Evolutionary conservation across 2,329 filamentous ascomycete genomes (phyloP).

Genomic region (Arachnomyces sp.): DNA sequence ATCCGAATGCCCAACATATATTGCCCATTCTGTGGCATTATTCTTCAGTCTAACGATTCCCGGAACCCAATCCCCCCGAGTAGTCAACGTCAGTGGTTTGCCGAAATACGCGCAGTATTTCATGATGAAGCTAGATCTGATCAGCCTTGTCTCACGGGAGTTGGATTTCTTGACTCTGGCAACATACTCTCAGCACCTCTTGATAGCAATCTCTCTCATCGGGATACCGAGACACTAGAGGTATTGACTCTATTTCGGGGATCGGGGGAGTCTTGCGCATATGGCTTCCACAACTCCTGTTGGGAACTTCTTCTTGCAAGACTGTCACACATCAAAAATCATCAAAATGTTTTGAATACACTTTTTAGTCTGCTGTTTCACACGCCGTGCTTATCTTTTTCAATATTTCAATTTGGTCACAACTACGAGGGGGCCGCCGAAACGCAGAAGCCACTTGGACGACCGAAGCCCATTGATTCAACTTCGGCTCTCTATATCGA

Average conservation of each 20-base stretch:
- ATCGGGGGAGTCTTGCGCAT: background rate
- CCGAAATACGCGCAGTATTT: constrained; percentile 3
- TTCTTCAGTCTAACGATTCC: background rate
- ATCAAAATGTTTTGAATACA: background rate
- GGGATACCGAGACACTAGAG: background rate
- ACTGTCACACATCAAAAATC: background rate
- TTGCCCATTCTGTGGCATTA: constrained; percentile 6
- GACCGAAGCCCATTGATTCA: no score
- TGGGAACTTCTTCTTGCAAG: constrained; percentile 4
- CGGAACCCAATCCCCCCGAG: background rate
- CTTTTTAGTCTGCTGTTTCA: constrained; percentile 2
- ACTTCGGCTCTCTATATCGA: background rate
- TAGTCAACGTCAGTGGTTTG: constrained; percentile 1
- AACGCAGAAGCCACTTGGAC: no score
- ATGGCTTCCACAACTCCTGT: constrained; percentile 7
- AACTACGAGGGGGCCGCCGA: constrained; percentile 1
- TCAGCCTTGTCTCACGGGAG: background rate
- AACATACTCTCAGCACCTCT: constrained; percentile 1
- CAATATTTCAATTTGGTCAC: constrained; percentile 2
- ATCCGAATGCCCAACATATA: no score
- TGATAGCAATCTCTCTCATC: constrained; percentile 1
- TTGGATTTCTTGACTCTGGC: background rate
- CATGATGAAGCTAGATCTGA: background rate
- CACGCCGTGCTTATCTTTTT: background rate
- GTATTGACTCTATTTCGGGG: background rate